Conservation (phyloP, 768 basidiomycete genomes). For the Galerina sulciceps region DNA sequence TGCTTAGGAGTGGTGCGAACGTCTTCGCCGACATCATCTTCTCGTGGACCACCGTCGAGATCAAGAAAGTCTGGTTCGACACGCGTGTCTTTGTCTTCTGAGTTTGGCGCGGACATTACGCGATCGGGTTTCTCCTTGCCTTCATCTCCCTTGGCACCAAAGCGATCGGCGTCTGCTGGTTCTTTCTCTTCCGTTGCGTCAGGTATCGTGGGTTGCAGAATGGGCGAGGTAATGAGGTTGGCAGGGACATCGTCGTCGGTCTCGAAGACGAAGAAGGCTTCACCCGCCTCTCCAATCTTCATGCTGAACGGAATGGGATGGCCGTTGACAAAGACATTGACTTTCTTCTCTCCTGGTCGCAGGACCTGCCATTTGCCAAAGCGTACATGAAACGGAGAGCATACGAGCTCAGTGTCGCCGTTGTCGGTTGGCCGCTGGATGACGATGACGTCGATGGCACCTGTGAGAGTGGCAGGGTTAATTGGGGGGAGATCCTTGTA, state of each 20-base stretch:
- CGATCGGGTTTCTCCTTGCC: conserved; percentile 7
- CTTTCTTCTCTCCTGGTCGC: conserved; percentile 93
- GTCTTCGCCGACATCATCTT: conserved; percentile 22
- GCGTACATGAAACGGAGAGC: conserved; percentile 96
- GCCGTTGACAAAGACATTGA: conserved; percentile 88
- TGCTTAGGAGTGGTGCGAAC: conserved; percentile 37
- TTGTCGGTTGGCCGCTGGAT: conserved; percentile 72
- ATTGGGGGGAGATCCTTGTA: conserved; percentile 85
- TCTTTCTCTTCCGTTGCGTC: conserved; percentile 31
- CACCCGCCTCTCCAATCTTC: conserved; percentile 99
- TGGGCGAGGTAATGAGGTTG: conserved; percentile 91
- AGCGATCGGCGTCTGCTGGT: conserved; percentile 38
- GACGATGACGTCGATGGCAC: conserved; percentile 99
- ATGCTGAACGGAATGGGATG: conserved; percentile 88
- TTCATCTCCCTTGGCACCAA: conserved; percentile 40
- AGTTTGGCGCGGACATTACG: conserved; percentile 12
- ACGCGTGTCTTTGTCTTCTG: conserved; percentile 17
- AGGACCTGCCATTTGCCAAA: conserved; percentile 98
- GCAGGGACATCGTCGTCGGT: conserved; percentile 94
- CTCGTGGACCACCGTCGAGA: conserved; percentile 57
- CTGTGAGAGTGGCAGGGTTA: conserved; percentile 95
- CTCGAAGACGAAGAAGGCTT: conserved; percentile 98
- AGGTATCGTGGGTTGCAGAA: conserved; percentile 70
- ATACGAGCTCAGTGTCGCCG: conserved; percentile 73
- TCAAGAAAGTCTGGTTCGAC: conserved; percentile 86